phyloP scores from a whole-genome alignment of 2,329 filamentous ascomycete genomes.

The Talaromyces verruculosus region DNA sequence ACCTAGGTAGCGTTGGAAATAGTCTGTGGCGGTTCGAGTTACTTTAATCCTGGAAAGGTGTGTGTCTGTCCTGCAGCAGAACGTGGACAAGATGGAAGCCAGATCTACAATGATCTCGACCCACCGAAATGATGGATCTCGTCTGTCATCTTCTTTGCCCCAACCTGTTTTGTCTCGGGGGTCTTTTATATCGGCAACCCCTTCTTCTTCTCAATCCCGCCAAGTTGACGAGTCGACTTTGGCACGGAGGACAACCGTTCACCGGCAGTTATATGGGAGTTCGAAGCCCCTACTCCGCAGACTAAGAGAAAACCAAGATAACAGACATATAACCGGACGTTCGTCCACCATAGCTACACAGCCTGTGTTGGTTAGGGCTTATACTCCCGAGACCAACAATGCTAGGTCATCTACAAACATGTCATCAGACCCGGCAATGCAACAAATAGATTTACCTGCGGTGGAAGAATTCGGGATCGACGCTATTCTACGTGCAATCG shows the following conservation, averaged over 20 bases:
- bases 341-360: slow-evolving; percentile 39
- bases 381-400: slow-evolving; percentile 35
- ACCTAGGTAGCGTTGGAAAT: background rate
- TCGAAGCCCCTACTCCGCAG: slow-evolving; percentile 30
- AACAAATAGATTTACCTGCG: slow-evolving; percentile 43
- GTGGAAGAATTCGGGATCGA: slow-evolving; percentile 57
- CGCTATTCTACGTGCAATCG: slow-evolving; percentile 56
- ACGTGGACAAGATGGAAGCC: slow-evolving; percentile 35
- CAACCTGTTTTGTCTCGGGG: slow-evolving; percentile 35
- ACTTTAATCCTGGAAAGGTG: background rate
- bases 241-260: slow-evolving; percentile 33
- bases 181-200: slow-evolving; percentile 10
- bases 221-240: slow-evolving; percentile 35
- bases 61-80: slow-evolving; percentile 15
- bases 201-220: slow-evolving; percentile 29
- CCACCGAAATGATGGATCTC: slow-evolving; percentile 29
- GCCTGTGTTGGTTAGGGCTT: slow-evolving; percentile 47
- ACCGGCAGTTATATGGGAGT: slow-evolving; percentile 36
- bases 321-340: slow-evolving; percentile 26
- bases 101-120: slow-evolving; percentile 31
- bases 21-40: slow-evolving; percentile 9
- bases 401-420: slow-evolving; percentile 27
- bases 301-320: slow-evolving; percentile 30
- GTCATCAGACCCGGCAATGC: slow-evolving; percentile 33
- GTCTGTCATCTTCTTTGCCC: slow-evolving; percentile 33